Conservation (phyloP, 2,329 filamentous ascomycete genomes). For the Albifimbria verrucaria region DNA sequence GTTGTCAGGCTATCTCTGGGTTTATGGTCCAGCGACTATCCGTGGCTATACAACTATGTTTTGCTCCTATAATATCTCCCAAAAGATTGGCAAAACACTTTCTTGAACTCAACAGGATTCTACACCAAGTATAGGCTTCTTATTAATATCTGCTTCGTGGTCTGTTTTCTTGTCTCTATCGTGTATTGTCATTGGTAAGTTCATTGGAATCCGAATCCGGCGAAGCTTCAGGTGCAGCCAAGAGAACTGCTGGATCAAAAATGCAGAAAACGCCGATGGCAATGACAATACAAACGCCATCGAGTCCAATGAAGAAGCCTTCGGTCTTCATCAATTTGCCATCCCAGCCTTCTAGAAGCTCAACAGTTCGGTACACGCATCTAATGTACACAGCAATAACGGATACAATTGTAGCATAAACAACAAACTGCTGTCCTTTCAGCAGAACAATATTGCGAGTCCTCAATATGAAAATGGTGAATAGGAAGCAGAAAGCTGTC, state of each 20-base stretch:
- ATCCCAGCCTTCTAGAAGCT: slow-evolving; percentile 45
- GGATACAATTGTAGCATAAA: slow-evolving; percentile 36
- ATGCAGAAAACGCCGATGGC: slow-evolving; percentile 41
- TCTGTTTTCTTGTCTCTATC: no score
- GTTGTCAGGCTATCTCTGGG: no score
- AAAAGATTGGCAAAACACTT: no score
- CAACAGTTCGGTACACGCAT: slow-evolving; percentile 47
- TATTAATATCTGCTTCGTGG: no score
- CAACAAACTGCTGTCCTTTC: slow-evolving; percentile 16
- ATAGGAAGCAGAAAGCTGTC: slow-evolving; percentile 38
- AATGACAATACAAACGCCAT: slow-evolving; percentile 45
- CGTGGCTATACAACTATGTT: no score
- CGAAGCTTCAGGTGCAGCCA: neutral
- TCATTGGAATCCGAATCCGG: slow-evolving; percentile 6
- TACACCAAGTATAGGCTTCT: no score
- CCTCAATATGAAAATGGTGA: slow-evolving; percentile 35
- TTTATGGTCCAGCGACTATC: no score
- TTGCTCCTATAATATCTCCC: no score
- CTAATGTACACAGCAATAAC: slow-evolving; percentile 42
- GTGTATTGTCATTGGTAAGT: slow-evolving; percentile 5
- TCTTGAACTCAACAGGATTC: no score
- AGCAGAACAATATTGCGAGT: slow-evolving; percentile 27
- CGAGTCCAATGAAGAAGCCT: slow-evolving; percentile 45
- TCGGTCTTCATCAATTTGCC: slow-evolving; percentile 49
- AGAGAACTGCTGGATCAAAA: slow-evolving; percentile 33